A percentile compares a stretch with the other conserved stretches of the same genome.
These are phyloP conservation scores for Penicillium sp. DNA, from an alignment of 2,329 filamentous ascomycete species.

Conservation along the genomic window DNA sequence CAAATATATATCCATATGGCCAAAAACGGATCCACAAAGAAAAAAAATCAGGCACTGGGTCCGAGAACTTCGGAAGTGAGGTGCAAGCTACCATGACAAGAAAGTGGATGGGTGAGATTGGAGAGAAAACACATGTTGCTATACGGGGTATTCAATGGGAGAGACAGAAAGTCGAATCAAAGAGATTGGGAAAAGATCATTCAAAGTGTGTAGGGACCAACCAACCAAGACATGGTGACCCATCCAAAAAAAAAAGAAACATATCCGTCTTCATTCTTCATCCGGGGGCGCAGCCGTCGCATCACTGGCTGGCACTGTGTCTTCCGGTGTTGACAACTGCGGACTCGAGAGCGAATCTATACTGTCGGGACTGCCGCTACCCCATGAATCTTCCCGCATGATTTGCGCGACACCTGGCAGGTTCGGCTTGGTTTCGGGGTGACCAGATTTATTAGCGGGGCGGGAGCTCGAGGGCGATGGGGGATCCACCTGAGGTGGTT, in stretches of 20 bases:
- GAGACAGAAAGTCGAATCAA: conserved; percentile 26
- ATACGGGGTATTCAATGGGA: conserved; percentile 36
- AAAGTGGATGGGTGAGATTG: background rate
- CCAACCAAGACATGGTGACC: background rate
- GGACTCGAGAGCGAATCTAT: conserved; percentile 28
- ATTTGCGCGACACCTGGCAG: conserved; percentile 17
- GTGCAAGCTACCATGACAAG: background rate
- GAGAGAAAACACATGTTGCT: conserved; percentile 21
- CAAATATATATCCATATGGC: background rate
- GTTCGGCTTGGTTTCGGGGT: conserved; percentile 8
- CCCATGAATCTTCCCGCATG: conserved; percentile 32
- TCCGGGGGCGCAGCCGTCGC: background rate
- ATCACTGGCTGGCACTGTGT: background rate
- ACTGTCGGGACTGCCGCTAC: conserved; percentile 32
- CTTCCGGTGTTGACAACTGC: background rate
- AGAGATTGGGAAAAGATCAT: conserved; percentile 15
- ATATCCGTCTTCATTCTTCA: conserved; percentile 1
- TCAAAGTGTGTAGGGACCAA: background rate
- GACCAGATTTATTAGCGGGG: conserved; percentile 14
- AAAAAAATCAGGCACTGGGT: too few relatives aligned
- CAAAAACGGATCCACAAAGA: background rate
- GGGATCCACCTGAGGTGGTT: conserved; percentile 10
- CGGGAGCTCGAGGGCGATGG: conserved; percentile 22
- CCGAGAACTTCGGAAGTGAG: background rate
- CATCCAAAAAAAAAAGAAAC: background rate